Evolutionary conservation across 2,329 filamentous ascomycete species (phyloP), one percentile per base, ranked within the genome.

Genomic region (Pyricularia pennisetigena): DNA sequence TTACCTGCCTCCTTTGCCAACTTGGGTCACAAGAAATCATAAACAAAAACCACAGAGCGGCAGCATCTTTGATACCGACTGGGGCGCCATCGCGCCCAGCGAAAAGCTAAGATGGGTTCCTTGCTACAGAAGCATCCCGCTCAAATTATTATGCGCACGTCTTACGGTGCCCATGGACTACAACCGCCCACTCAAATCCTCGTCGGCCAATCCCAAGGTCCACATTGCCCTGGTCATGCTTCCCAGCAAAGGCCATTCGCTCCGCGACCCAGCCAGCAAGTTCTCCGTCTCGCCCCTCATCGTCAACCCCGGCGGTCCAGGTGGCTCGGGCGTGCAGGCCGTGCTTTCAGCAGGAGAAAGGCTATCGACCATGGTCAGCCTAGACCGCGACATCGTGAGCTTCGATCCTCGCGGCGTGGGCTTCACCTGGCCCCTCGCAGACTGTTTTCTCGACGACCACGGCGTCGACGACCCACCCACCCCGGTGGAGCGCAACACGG

Each of bases 321-420:
- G 81, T 30, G 78, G 74, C 24, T 79, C 79, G 0, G 81, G 82
- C 9, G 75, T 81, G 2, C 49, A 32, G 0, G 70, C 80, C 23
- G 72, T 73, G 4, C 68, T 77, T 0, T 20, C 7, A 9, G 32
- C 69, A 8, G 81, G 76, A 23, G 23, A 49, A 2, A 57, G 67
- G 5, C 68, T 83, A 1, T 81, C 81, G 54, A 66, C 70, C 1
- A 70, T 79, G 24, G 72, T 82, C 20, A 81, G 81, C 49, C 66
- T 69, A 0, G 76, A 81, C 59, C 77, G 78, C 70, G 80, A 83
- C 69, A 72, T 84, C 24, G 76, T 85, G 65, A 79, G 81, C 1
- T 84, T 83, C 67, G 82, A 84, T 70, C 82, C 82, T 0, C 77
- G 82, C 23, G 82, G 82, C 66, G 74, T 80, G 61, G 78, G 77